Base-by-base conservation (phyloP, 1,284 basidiomycete species). In the Trichosporon coremiiforme region DNA sequence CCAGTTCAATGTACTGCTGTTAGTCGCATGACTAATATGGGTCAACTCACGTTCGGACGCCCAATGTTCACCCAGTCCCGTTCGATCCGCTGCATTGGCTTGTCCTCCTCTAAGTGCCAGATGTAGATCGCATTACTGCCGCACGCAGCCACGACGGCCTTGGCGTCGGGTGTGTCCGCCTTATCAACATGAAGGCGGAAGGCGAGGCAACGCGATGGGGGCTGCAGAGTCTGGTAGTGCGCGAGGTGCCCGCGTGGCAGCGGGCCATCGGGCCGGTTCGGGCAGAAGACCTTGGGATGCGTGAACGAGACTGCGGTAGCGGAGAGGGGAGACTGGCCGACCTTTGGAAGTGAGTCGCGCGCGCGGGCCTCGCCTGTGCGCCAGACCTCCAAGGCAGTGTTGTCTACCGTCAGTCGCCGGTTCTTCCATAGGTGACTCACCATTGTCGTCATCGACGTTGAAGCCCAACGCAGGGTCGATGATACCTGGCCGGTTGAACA, bases 1-100 rank as follows among this genome's bases (percentile, higher is more conserved):
- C 82, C 50, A 83, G 76, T 64, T 83, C 82, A 55, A 83, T 75
- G 67, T 83, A 83, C 80, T 82, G 70, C 15, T 13, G 70, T 73
- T 64, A 76, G 72, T 45, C 13, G 3, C 4, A n/a, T 7, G 15
- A n/a, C 4, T 6, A 17, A 9, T 10, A 0, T 8, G 3, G 31
- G n/a, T 7, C n/a, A n/a, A 69, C 79, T 71, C 38, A 77, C 77
- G 47, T 75, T 75, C 0, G 73, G 71, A 8, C 66, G 29, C 4
- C 69, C 68, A 31, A 41, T 66, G 25, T 78, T 74, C n/a, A 65
- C 66, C 2, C 25, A 29, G 1, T 67, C 67, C 9, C 75, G 68
- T 4, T 64, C 64, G 25, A 78, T 75, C 41, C 35, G 74, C 62
- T 79, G 75, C 69, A 77, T 70, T 33, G 35, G 66, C 0, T 38